Conservation (phyloP, 2,329 filamentous ascomycete genomes). For the Pyricularia sp. region DNA sequence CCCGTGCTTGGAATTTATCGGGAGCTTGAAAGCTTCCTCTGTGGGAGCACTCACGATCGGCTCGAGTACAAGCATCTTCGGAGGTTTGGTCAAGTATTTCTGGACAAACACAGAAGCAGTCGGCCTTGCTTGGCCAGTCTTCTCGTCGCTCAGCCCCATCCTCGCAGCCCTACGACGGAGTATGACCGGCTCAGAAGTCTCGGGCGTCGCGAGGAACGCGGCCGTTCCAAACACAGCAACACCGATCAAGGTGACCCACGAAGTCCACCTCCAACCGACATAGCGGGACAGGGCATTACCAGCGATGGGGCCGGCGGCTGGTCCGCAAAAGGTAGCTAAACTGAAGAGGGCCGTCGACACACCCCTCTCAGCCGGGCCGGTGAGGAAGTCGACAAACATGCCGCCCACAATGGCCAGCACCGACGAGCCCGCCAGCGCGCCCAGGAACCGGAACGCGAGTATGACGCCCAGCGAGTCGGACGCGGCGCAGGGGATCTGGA, state of each 20-base stretch:
- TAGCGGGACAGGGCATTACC: constrained; percentile 11
- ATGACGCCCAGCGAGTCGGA: constrained; percentile 38
- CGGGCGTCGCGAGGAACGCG: background rate
- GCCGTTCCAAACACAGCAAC: background rate
- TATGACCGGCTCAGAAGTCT: background rate
- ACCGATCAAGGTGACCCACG: background rate
- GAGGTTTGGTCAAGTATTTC: too few relatives aligned
- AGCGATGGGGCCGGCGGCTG: constrained; percentile 11
- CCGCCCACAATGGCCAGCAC: constrained; percentile 11
- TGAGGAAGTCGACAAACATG: constrained; percentile 9
- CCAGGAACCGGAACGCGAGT: constrained; percentile 13
- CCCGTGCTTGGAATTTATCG: background rate
- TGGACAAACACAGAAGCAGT: background rate
- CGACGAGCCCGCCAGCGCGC: constrained; percentile 11
- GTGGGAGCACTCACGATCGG: background rate
- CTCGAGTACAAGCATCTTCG: background rate
- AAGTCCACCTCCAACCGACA: background rate
- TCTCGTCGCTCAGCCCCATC: background rate
- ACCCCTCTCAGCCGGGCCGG: background rate
- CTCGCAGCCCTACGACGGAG: background rate
- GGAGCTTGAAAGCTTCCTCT: background rate
- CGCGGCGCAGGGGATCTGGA: constrained; percentile 56
- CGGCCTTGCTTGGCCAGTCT: background rate
- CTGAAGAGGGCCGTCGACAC: background rate
- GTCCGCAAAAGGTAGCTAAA: background rate